Conservation (phyloP, 2,329 filamentous ascomycete genomes). For the Aspergillus sp. region DNA sequence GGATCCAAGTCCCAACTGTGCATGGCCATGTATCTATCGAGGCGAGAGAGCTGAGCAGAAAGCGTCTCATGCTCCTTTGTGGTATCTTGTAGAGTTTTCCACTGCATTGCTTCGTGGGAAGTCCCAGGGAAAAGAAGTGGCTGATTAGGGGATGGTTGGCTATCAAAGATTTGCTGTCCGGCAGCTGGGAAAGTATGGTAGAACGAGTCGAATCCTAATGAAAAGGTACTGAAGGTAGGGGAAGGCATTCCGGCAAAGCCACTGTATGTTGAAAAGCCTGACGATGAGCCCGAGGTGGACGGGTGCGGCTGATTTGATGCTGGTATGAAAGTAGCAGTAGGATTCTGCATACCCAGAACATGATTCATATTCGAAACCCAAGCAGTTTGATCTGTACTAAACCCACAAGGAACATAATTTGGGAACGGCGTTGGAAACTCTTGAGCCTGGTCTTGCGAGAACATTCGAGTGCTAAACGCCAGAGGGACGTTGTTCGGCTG, state of each 20-base stretch:
- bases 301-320: slow-evolving; percentile 9
- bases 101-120: slow-evolving; percentile 9
- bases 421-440: slow-evolving; percentile 9
- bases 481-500: slow-evolving; percentile 4
- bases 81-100: slow-evolving; percentile 24
- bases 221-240: slow-evolving; percentile 4
- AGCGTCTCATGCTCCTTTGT: slow-evolving; percentile 24
- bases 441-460: slow-evolving; percentile 7
- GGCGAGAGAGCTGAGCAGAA: slow-evolving; percentile 26
- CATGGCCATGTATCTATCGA: slow-evolving; percentile 36
- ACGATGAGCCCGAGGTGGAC: slow-evolving; percentile 2
- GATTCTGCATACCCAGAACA: slow-evolving; percentile 6
- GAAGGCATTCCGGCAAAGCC: slow-evolving; percentile 1
- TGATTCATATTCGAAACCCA: slow-evolving; percentile 14
- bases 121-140: slow-evolving; percentile 3
- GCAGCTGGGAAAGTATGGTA: slow-evolving; percentile 7
- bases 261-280: slow-evolving; percentile 5
- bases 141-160: slow-evolving; percentile 7
- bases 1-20: slow-evolving; percentile 33
- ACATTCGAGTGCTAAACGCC: slow-evolving; percentile 2
- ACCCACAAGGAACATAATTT: slow-evolving; percentile 6
- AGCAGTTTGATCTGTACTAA: slow-evolving; percentile 7
- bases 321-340: slow-evolving; percentile 7
- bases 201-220: slow-evolving; percentile 5
- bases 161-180: slow-evolving; percentile 3